A percentile compares a stretch with the other conserved stretches of the same genome.
These are phyloP conservation scores for Conidiobolus incongruus DNA, from an alignment of 371 early-diverging fungal genomes.

Conservation along the genomic window DNA sequence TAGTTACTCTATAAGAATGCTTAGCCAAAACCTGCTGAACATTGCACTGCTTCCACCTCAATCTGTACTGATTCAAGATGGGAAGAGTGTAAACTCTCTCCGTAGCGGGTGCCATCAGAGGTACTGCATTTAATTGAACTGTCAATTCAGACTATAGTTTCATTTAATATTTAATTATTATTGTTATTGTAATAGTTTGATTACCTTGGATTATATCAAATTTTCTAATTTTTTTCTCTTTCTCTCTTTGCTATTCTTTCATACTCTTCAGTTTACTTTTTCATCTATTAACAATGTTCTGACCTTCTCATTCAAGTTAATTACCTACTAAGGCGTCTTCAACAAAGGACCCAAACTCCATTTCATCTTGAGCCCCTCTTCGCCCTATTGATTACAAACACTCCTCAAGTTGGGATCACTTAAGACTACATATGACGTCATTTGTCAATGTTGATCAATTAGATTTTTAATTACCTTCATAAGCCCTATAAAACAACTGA, in stretches of 20 bases:
- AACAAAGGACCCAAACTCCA: slow-evolving; percentile 57
- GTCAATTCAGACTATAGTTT: too few species aligned
- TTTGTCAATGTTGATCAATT: background rate
- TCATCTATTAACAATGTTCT: background rate
- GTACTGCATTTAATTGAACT: too few species aligned
- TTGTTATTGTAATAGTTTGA: background rate
- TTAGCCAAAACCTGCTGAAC: too few species aligned
- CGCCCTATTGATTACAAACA: slow-evolving; percentile 84
- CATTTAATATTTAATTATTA: too few species aligned
- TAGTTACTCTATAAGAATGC: too few species aligned
- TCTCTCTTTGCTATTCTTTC: slow-evolving; percentile 41
- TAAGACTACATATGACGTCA: slow-evolving; percentile 24
- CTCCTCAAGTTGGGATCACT: slow-evolving; percentile 54
- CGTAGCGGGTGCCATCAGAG: too few species aligned
- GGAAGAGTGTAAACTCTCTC: too few species aligned
- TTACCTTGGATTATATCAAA: slow-evolving; percentile 39
- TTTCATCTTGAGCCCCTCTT: slow-evolving; percentile 44
- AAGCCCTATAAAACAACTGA: slow-evolving; percentile 63
- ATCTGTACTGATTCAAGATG: too few species aligned
- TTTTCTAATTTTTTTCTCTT: slow-evolving; percentile 57
- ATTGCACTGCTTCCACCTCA: too few species aligned
- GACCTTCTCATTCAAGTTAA: background rate
- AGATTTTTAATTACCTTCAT: slow-evolving; percentile 40
- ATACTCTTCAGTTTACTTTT: slow-evolving; percentile 59
- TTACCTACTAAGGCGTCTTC: slow-evolving; percentile 67